Percentiles rank a stretch among this genome's conserved stretches.
phyloP scores from a whole-genome alignment of 2,329 filamentous ascomycete genomes.

The Daldinia sp. region DNA sequence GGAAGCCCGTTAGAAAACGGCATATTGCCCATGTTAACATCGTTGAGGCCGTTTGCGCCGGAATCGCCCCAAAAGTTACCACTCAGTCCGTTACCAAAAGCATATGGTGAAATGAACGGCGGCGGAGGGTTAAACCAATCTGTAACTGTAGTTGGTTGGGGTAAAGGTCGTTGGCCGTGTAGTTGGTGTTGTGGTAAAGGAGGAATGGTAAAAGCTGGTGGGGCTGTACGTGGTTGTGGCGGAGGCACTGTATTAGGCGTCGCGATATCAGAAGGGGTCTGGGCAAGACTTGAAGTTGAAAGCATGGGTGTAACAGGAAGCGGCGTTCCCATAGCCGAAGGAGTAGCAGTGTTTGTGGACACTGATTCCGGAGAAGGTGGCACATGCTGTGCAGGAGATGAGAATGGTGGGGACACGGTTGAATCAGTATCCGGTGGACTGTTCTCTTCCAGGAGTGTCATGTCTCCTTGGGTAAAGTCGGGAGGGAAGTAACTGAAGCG shows the following conservation, averaged over 20 bases:
- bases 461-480: conserved; percentile 59
- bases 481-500: conserved; percentile 75
- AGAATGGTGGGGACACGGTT: conserved; percentile 49
- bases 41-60: conserved; percentile 43
- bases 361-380: conserved; percentile 50
- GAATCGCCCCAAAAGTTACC: conserved; percentile 55
- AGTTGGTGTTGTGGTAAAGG: conserved; percentile 53
- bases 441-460: conserved; percentile 48
- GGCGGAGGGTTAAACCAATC: conserved; percentile 67
- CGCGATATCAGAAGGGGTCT: conserved; percentile 44
- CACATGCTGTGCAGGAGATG: conserved; percentile 47
- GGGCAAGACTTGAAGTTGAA: conserved; percentile 41
- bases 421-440: conserved; percentile 50
- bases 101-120: conserved; percentile 66
- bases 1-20: conserved; percentile 49
- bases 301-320: conserved; percentile 46
- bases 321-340: conserved; percentile 47
- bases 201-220: conserved; percentile 57
- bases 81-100: conserved; percentile 41
- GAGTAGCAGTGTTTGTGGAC: conserved; percentile 41
- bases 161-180: conserved; percentile 58
- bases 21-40: conserved; percentile 43
- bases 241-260: conserved; percentile 41
- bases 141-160: conserved; percentile 56
- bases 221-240: conserved; percentile 45